Percentiles rank a stretch among this genome's conserved stretches.
phyloP scores from a whole-genome alignment of 108 stramenopile species.

The Stephanodiscus triporus region DNA sequence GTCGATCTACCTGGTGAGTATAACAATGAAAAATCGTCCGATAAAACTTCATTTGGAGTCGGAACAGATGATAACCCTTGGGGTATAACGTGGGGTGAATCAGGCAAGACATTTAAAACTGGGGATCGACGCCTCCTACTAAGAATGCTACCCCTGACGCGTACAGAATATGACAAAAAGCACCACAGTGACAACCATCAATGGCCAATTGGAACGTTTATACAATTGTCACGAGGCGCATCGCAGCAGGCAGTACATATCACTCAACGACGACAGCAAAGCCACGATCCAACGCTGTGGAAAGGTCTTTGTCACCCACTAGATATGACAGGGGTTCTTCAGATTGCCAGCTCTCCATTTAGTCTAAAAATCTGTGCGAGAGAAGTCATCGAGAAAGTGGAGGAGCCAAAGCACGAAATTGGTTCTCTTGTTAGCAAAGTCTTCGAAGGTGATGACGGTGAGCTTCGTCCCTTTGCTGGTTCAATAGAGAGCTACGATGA shows the following conservation, averaged over 20 bases:
- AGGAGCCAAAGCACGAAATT: background rate
- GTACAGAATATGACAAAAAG: slow-evolving; percentile 35
- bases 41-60: background rate
- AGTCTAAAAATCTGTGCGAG: slow-evolving; percentile 42
- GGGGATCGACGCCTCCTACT: slow-evolving; percentile 57
- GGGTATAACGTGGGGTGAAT: slow-evolving; percentile 34
- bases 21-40: slow-evolving; percentile 1
- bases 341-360: slow-evolving; percentile 6
- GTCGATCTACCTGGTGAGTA: slow-evolving; percentile 21
- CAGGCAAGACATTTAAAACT: slow-evolving; percentile 14
- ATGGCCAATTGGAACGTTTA: slow-evolving; percentile 81
- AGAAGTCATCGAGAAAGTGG: slow-evolving; percentile 32
- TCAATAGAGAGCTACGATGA: slow-evolving; percentile 1
- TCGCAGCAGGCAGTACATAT: slow-evolving; percentile 26
- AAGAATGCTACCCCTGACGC: slow-evolving; percentile 61
- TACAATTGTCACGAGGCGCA: slow-evolving; percentile 36
- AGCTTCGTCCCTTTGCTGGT: slow-evolving; percentile 13
- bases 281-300: slow-evolving; percentile 66
- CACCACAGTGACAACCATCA: slow-evolving; percentile 72
- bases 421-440: background rate
- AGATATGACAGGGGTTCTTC: slow-evolving; percentile 54
- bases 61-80: background rate
- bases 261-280: slow-evolving; percentile 69
- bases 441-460: slow-evolving; percentile 1
- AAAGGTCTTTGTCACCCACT: slow-evolving; percentile 52